Evolutionary conservation across 257 asterid species (phyloP).

Genomic region (Verbascum thapsus): DNA sequence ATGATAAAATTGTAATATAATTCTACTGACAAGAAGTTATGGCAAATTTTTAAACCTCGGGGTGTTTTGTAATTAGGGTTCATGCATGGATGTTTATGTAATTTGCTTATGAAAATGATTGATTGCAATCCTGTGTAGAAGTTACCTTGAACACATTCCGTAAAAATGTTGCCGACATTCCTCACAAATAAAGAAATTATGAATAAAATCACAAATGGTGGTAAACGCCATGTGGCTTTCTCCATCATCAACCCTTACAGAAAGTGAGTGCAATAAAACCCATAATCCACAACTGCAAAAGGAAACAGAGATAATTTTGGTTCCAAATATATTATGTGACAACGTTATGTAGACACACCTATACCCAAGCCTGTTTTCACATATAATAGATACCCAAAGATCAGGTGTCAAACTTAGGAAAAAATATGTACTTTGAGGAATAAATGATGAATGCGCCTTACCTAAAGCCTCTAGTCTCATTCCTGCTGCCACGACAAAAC

Average conservation of each 20-base stretch:
- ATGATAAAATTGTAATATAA: too few relatives aligned
- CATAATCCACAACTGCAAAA: slow-evolving; percentile 91
- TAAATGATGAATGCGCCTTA: slow-evolving; percentile 33
- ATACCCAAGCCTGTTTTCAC: slow-evolving; percentile 7
- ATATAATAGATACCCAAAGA: slow-evolving; percentile 1
- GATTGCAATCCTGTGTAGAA: slow-evolving; percentile 6
- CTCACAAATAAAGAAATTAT: slow-evolving; percentile 80
- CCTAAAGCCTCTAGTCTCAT: slow-evolving; percentile 94
- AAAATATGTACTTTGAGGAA: slow-evolving; percentile 4
- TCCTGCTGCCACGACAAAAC: slow-evolving; percentile 96
- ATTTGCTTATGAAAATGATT: too few relatives aligned
- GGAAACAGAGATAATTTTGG: too few relatives aligned
- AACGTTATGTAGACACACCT: not conserved
- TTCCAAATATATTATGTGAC: too few relatives aligned
- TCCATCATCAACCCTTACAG: slow-evolving; percentile 82
- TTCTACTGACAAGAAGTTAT: too few relatives aligned
- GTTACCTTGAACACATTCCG: slow-evolving; percentile 85
- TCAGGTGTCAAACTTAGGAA: slow-evolving; percentile 20
- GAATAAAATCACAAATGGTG: slow-evolving; percentile 73
- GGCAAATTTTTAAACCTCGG: too few relatives aligned
- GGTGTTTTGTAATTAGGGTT: too few relatives aligned
- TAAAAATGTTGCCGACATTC: slow-evolving; percentile 91
- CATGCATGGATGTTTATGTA: too few relatives aligned
- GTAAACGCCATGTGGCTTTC: slow-evolving; percentile 79
- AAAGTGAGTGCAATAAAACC: slow-evolving; percentile 86